phyloP scores from a whole-genome alignment of 2,329 filamentous ascomycete genomes.

The Decorospora gaudefroyi region DNA sequence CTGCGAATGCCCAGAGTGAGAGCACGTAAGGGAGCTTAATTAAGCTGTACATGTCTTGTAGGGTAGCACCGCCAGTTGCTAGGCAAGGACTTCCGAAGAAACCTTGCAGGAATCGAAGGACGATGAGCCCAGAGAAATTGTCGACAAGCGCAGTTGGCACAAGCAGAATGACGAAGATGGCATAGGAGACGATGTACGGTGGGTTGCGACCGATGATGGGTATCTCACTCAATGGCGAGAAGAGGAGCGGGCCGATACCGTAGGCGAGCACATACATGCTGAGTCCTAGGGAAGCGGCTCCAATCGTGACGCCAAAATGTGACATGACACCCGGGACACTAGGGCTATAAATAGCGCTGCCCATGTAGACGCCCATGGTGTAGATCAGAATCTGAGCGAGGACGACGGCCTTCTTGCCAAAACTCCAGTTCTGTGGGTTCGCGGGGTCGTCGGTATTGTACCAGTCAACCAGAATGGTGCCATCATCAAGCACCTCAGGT shows the following conservation, averaged over 20 bases:
- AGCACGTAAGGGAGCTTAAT: conserved; percentile 53
- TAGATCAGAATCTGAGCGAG: conserved; percentile 56
- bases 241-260: conserved; percentile 67
- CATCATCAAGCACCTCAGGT: conserved; percentile 44
- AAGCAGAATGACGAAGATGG: conserved; percentile 68
- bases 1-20: conserved; percentile 52
- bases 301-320: conserved; percentile 58
- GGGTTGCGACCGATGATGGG: conserved; percentile 69
- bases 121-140: conserved; percentile 67
- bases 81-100: conserved; percentile 49
- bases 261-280: conserved; percentile 66
- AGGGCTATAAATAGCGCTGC: conserved; percentile 57
- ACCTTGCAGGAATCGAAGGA: conserved; percentile 52
- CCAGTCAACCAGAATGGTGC: conserved; percentile 52
- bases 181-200: conserved; percentile 69
- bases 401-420: conserved; percentile 44
- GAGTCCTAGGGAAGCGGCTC: conserved; percentile 61
- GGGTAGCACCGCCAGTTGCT: conserved; percentile 46
- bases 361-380: conserved; percentile 65
- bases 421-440: conserved; percentile 50
- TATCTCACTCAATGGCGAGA: conserved; percentile 69
- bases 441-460: conserved; percentile 49
- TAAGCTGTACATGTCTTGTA: conserved; percentile 49
- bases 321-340: conserved; percentile 54
- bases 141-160: conserved; percentile 66